Evolutionary conservation across 352 stramenopile species (phyloP).

Genomic region (Phytophthora tubulina): DNA sequence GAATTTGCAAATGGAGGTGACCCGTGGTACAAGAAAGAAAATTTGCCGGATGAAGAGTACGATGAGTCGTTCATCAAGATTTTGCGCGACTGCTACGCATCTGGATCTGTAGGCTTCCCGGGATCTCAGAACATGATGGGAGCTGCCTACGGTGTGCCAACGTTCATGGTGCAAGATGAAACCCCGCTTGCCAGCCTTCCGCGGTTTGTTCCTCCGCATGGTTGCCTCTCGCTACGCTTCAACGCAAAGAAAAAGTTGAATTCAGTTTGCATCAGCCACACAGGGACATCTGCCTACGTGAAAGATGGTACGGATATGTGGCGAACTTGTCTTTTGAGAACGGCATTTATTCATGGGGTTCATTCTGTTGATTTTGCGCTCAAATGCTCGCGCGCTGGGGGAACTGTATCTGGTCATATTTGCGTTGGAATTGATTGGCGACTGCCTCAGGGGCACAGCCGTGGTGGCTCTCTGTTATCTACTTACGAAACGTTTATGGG

Average conservation of each 20-base stretch:
- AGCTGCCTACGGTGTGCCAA: slow-evolving; percentile 87
- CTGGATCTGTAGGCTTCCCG: slow-evolving; percentile 81
- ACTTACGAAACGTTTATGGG: slow-evolving; percentile 62
- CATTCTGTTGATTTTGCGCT: slow-evolving; percentile 84
- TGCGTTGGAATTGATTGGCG: slow-evolving; percentile 81
- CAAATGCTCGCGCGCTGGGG: slow-evolving; percentile 74
- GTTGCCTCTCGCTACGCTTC: slow-evolving; percentile 67
- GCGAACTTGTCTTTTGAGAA: slow-evolving; percentile 75
- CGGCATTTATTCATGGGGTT: slow-evolving; percentile 68
- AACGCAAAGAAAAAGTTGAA: slow-evolving; percentile 68
- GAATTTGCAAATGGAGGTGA: slow-evolving; percentile 90
- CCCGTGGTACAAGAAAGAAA: slow-evolving; percentile 92
- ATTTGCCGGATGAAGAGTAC: slow-evolving; percentile 88
- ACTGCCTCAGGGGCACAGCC: slow-evolving; percentile 18
- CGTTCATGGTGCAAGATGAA: slow-evolving; percentile 86
- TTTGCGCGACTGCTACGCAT: slow-evolving; percentile 88
- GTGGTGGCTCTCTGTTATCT: slow-evolving; percentile 11
- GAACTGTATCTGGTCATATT: slow-evolving; percentile 74
- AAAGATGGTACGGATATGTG: slow-evolving; percentile 65
- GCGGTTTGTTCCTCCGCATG: slow-evolving; percentile 68
- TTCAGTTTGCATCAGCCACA: slow-evolving; percentile 78
- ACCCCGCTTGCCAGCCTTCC: slow-evolving; percentile 71
- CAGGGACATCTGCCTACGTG: slow-evolving; percentile 67
- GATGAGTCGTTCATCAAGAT: slow-evolving; percentile 90
- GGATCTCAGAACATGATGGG: slow-evolving; percentile 90